phyloP scores from a whole-genome alignment of 306 rosid genomes.

The Cicer arietinum region DNA sequence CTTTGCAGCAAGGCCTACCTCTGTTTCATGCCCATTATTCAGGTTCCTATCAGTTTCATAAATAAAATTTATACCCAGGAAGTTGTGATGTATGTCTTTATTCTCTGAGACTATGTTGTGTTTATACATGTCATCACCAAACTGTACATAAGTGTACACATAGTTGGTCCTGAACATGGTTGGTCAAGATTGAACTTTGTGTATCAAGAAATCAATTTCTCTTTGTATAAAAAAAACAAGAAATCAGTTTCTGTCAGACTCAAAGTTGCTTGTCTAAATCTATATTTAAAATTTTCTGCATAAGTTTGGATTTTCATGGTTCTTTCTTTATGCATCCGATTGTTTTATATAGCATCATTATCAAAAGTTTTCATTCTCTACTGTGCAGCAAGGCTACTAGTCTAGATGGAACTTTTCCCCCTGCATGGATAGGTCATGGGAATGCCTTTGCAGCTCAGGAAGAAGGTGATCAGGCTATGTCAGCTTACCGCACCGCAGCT shows the following conservation, averaged over 20 bases:
- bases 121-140: slow-evolving; percentile 15
- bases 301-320: slow-evolving; percentile 15
- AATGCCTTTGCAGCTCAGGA: slow-evolving; percentile 94
- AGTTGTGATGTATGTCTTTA: not conserved
- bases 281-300: slow-evolving; percentile 1
- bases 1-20: no score
- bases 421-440: slow-evolving; percentile 97
- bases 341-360: slow-evolving; percentile 20
- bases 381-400: slow-evolving; percentile 84
- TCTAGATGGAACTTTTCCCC: slow-evolving; percentile 90
- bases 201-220: slow-evolving; percentile 6
- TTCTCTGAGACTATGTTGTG: slow-evolving; percentile 11
- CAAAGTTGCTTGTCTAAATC: slow-evolving; percentile 1
- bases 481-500: slow-evolving; percentile 96
- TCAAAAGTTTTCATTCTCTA: slow-evolving; percentile 35
- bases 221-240: no score
- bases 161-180: slow-evolving; percentile 25
- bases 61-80: not conserved
- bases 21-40: no score
- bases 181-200: slow-evolving; percentile 20
- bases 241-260: slow-evolving; percentile 25
- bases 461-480: slow-evolving; percentile 99
- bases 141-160: slow-evolving; percentile 20
- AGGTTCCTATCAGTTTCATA: not conserved
- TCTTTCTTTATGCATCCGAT: slow-evolving; percentile 19